phyloP scores from a whole-genome alignment of 2,329 filamentous ascomycete species.

The Aureobasidium sp. region DNA sequence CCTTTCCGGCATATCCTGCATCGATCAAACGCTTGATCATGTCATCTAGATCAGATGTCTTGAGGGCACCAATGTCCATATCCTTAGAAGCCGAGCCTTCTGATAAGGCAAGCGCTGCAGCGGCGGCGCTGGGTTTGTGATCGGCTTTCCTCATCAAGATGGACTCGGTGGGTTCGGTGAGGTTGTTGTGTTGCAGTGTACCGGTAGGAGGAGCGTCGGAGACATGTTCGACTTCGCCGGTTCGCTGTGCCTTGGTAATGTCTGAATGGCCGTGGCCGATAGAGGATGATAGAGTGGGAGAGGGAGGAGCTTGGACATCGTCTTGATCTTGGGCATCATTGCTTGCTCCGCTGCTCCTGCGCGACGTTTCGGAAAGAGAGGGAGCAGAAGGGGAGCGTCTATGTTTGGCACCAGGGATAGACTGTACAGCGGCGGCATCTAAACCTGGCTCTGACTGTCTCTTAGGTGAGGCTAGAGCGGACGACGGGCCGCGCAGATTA shows the following conservation, averaged over 20 bases:
- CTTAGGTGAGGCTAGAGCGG: constrained; percentile 6
- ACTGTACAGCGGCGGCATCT: constrained; percentile 69
- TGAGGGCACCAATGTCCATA: constrained; percentile 84
- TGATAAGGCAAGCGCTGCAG: constrained; percentile 24
- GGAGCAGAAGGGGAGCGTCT: constrained; percentile 25
- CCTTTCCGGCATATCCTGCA: constrained; percentile 90
- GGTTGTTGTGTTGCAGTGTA: constrained; percentile 44
- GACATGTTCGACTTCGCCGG: constrained; percentile 87
- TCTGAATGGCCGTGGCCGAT: constrained; percentile 68
- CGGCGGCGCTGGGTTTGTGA: constrained; percentile 23
- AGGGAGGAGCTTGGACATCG: constrained; percentile 57
- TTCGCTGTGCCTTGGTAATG: constrained; percentile 71
- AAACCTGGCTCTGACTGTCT: background rate
- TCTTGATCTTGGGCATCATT: constrained; percentile 25
- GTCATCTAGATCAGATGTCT: constrained; percentile 89
- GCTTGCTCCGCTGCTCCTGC: constrained; percentile 23
- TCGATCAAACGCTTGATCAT: constrained; percentile 93
- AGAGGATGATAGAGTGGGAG: constrained; percentile 72
- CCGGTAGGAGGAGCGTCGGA: constrained; percentile 81
- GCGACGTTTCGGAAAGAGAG: constrained; percentile 32
- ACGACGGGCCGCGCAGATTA: constrained; percentile 69
- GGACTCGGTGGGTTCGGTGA: constrained; percentile 66
- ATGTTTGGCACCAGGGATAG: constrained; percentile 50
- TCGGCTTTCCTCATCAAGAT: constrained; percentile 80
- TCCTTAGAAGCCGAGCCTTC: constrained; percentile 30